Conservation (phyloP, 345 rosid genomes). For the Theobroma cacao region DNA sequence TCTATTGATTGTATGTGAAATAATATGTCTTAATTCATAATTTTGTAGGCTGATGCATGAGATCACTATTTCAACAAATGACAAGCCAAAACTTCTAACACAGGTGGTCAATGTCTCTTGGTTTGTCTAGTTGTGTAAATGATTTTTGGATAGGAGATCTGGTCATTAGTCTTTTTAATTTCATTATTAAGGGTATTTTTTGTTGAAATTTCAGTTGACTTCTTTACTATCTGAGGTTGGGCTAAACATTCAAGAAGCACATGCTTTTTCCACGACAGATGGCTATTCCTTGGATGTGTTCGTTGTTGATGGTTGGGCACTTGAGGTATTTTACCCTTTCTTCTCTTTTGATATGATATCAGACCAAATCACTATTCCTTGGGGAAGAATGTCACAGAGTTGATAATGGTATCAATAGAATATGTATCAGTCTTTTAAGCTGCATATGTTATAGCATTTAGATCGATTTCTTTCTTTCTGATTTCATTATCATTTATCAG, state of each 20-base stretch:
- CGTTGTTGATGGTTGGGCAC: constrained; percentile 59
- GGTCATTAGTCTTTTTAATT: not conserved
- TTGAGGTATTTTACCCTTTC: constrained; percentile 39
- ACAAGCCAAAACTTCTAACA: constrained; percentile 61
- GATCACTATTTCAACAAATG: constrained; percentile 64
- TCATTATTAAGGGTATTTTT: not conserved
- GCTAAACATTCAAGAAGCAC: constrained; percentile 75
- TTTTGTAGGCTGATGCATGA: constrained; percentile 66
- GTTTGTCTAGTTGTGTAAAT: constrained; percentile 7
- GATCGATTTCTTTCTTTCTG: not conserved
- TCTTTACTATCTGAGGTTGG: constrained; percentile 58
- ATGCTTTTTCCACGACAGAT: constrained; percentile 66
- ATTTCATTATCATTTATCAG: constrained; percentile 6
- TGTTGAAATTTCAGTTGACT: constrained; percentile 53
- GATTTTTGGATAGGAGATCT: constrained; percentile 12
- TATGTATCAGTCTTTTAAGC: not conserved
- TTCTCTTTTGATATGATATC: not conserved
- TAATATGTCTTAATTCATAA: constrained; percentile 11
- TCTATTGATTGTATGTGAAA: not conserved
- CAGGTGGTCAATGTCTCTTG: constrained; percentile 42
- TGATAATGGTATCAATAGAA: not conserved
- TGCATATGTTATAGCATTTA: not conserved
- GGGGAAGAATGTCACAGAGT: constrained; percentile 3
- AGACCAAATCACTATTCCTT: not conserved
- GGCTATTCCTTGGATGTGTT: constrained; percentile 78